Conservation (phyloP, 2,329 filamentous ascomycete genomes). For the Keithomyces neogunnii region DNA sequence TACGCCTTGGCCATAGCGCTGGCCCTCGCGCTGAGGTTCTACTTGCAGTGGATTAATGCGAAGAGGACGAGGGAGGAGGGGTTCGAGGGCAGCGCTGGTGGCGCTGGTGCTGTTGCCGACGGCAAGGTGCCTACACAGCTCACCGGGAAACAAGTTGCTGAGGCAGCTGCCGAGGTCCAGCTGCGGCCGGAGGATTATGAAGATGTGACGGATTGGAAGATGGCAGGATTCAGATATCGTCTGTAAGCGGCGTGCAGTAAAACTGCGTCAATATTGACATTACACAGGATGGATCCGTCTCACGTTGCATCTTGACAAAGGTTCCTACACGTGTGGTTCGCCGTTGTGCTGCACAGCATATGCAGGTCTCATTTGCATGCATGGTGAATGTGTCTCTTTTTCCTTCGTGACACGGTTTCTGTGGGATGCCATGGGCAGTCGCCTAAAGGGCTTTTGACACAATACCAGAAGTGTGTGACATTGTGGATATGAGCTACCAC, state of each 20-base stretch:
- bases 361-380: no score
- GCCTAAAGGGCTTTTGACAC: no score
- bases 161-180: constrained; percentile 26
- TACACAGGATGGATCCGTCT: neutral
- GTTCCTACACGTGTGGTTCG: no score
- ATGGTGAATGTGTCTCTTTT: no score
- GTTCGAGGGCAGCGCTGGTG: constrained; percentile 33
- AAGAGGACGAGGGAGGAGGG: constrained; percentile 34
- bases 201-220: constrained; percentile 53
- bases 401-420: no score
- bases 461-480: no score
- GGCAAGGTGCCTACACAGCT: constrained; percentile 24
- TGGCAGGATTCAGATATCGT: constrained; percentile 50
- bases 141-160: constrained; percentile 16
- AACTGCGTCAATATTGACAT: neutral
- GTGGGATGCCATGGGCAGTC: no score
- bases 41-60: constrained; percentile 37
- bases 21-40: constrained; percentile 34
- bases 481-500: no score
- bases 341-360: no score
- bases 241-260: constrained; percentile 19
- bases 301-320: no score
- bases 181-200: constrained; percentile 40
- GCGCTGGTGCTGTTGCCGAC: constrained; percentile 29
- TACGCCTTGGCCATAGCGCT: constrained; percentile 41